Percentiles rank a stretch among this genome's conserved stretches.
These are phyloP conservation scores for Cymbopogon flexuosus DNA, from an alignment of 202 grass and related monocot genomes.

Conservation along the genomic window DNA sequence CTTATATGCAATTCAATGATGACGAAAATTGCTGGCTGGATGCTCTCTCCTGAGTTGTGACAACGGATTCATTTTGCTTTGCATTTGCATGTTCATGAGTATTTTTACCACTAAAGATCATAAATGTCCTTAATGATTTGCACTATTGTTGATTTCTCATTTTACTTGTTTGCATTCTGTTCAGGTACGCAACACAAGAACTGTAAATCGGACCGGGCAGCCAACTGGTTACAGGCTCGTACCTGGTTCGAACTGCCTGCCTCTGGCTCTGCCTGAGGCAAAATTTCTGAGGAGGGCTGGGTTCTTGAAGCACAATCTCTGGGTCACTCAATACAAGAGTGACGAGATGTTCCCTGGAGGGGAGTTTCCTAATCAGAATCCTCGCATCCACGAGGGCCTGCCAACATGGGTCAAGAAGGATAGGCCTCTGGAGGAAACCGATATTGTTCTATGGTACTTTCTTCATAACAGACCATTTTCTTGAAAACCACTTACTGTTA, in stretches of 20 bases:
- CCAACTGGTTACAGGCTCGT: constrained; percentile 94
- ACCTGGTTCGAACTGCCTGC: constrained; percentile 85
- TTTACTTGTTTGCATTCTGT: constrained; percentile 13
- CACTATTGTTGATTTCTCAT: not conserved
- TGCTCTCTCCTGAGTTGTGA: not conserved
- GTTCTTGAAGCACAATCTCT: constrained; percentile 97
- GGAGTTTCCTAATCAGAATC: constrained; percentile 98
- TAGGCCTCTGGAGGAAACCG: constrained; percentile 79
- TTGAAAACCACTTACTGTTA: not conserved
- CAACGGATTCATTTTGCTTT: not conserved
- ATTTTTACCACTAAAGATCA: not conserved
- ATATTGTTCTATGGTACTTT: constrained; percentile 86
- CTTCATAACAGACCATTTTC: not conserved
- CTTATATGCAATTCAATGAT: not conserved
- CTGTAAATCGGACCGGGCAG: constrained; percentile 92
- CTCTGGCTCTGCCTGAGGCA: constrained; percentile 66
- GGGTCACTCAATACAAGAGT: constrained; percentile 81
- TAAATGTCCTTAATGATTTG: not conserved
- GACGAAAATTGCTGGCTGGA: not conserved
- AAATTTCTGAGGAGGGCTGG: constrained; percentile 91
- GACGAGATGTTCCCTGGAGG: constrained; percentile 91
- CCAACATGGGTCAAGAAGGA: constrained; percentile 95
- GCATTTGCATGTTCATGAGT: not conserved
- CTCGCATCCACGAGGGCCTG: constrained; percentile 80
- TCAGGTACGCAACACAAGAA: constrained; percentile 86